phyloP scores from a whole-genome alignment of 208 protist genomes.

The Acanthamoeba sp. region DNA sequence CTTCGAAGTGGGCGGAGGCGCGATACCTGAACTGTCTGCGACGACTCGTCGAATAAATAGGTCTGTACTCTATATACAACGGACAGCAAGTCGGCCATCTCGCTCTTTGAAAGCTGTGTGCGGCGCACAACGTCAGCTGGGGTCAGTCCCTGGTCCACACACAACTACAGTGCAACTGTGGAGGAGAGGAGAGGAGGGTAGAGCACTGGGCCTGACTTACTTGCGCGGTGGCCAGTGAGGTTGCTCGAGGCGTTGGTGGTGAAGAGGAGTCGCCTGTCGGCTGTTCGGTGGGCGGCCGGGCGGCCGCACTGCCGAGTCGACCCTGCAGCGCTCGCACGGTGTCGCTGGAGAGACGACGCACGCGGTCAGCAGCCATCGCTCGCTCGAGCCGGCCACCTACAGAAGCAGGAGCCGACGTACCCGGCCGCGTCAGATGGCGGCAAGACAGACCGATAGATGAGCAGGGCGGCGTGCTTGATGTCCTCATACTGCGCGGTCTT shows the following conservation, averaged over 20 bases:
- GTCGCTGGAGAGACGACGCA: not conserved
- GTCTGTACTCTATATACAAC: slow-evolving; percentile 37
- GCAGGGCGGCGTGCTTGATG: slow-evolving; percentile 49
- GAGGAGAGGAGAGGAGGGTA: no score
- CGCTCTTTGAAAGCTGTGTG: not conserved
- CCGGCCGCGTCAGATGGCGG: not conserved
- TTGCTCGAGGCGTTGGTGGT: not conserved
- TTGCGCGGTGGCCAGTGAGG: not conserved
- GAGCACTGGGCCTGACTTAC: not conserved
- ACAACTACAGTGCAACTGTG: no score
- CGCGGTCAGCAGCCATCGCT: no score
- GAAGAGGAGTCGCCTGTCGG: not conserved
- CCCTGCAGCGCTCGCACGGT: not conserved
- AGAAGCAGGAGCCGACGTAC: not conserved
- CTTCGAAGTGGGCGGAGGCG: no score
- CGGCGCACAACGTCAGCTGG: not conserved
- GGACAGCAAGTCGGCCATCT: slow-evolving; percentile 42
- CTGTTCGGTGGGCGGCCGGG: not conserved
- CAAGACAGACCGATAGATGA: slow-evolving; percentile 42
- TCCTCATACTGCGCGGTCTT: slow-evolving; percentile 16
- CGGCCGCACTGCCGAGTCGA: not conserved
- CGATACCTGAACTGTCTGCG: not conserved
- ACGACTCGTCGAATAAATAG: slow-evolving; percentile 17
- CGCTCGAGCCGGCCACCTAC: no score
- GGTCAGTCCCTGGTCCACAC: no score